Conservation (phyloP, 371 early-diverging fungal species). For the Mortierella sp. region DNA sequence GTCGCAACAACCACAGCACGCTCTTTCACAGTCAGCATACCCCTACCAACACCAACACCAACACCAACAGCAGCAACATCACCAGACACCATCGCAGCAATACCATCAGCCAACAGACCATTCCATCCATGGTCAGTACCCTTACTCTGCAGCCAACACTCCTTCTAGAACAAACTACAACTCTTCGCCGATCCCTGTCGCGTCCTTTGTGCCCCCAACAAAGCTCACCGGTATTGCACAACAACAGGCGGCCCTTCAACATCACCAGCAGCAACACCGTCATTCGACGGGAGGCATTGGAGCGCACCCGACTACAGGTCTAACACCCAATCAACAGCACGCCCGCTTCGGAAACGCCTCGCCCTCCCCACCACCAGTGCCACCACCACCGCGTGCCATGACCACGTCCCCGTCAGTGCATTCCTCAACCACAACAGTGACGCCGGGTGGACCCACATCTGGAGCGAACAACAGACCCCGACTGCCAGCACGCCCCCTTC, state of each 20-base stretch:
- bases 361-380: conserved; percentile 58
- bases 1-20: neutral
- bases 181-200: conserved; percentile 37
- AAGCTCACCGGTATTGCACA: conserved; percentile 41
- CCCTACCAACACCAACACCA: conserved; percentile 25
- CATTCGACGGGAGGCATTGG: conserved; percentile 24
- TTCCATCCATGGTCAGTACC: conserved; percentile 14
- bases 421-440: neutral
- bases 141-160: conserved; percentile 1
- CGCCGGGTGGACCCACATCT: neutral
- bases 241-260: conserved; percentile 27
- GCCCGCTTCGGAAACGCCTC: conserved; percentile 47
- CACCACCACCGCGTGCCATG: conserved; percentile 56
- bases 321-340: conserved; percentile 39
- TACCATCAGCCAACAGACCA: conserved; percentile 17
- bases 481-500: conserved; percentile 42
- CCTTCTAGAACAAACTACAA: conserved; percentile 17
- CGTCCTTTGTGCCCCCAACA: conserved; percentile 42
- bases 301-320: conserved; percentile 15
- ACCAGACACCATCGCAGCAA: neutral
- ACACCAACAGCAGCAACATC: conserved; percentile 25
- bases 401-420: conserved; percentile 24
- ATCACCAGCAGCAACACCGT: conserved; percentile 40
- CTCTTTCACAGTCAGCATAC: conserved; percentile 20
- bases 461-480: conserved; percentile 31